phyloP scores from a whole-genome alignment of 805 yeast genomes.

The Ogataea chonburiensis region DNA sequence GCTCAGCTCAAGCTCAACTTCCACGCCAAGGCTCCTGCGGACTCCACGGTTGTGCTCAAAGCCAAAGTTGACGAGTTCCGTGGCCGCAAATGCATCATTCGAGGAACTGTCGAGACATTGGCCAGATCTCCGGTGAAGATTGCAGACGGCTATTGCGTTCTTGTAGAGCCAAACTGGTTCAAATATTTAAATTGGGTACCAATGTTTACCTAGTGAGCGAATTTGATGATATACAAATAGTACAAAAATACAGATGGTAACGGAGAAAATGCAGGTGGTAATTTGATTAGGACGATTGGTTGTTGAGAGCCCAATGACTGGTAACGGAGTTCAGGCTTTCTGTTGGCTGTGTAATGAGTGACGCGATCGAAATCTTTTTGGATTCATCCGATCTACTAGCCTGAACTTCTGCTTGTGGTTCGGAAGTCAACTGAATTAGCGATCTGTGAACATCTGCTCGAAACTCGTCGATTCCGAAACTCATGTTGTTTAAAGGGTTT shows the following conservation, averaged over 20 bases:
- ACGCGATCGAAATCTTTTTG: conserved; percentile 22
- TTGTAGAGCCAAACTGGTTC: conserved; percentile 90
- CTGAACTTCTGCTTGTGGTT: neutral
- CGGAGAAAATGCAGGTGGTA: too few relatives aligned
- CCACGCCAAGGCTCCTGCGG: conserved; percentile 56
- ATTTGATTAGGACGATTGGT: conserved; percentile 3
- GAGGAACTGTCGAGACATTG: conserved; percentile 61
- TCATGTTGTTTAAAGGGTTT: neutral
- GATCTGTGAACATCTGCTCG: too few relatives aligned
- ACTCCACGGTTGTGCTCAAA: conserved; percentile 59
- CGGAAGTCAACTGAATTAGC: too few relatives aligned
- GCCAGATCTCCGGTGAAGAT: conserved; percentile 15
- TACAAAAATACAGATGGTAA: too few relatives aligned
- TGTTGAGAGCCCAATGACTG: too few relatives aligned
- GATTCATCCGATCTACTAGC: neutral
- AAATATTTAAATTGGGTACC: conserved; percentile 61
- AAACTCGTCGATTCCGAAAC: too few relatives aligned
- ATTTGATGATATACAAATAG: too few relatives aligned
- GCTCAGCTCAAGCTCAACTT: conserved; percentile 72
- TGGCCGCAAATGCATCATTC: conserved; percentile 81
- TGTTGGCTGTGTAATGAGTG: conserved; percentile 18
- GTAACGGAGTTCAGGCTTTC: conserved; percentile 1
- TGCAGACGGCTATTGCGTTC: conserved; percentile 65
- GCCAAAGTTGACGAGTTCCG: conserved; percentile 64
- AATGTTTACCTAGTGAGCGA: conserved; percentile 27